Percentiles rank a stretch among this genome's conserved stretches.
These are phyloP conservation scores for Haplographium delicatum DNA, from an alignment of 495 filamentous ascomycete genomes.

Conservation along the genomic window DNA sequence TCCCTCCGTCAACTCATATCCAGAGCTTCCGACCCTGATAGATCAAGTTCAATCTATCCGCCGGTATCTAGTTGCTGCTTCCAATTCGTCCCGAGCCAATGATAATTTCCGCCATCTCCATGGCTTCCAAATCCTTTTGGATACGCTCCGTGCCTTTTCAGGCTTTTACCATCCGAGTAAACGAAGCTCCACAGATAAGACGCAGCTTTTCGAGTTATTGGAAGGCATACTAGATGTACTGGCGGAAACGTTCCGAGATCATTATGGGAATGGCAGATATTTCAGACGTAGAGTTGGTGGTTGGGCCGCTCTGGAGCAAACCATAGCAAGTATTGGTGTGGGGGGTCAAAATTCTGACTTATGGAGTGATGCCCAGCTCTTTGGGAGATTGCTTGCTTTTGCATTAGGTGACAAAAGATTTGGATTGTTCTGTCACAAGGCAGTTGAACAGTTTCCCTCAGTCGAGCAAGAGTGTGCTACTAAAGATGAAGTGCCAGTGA, in stretches of 20 bases:
- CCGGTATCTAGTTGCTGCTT: slow-evolving; percentile 41
- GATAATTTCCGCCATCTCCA: slow-evolving; percentile 79
- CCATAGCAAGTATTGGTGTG: slow-evolving; percentile 55
- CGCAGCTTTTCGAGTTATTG: slow-evolving; percentile 60
- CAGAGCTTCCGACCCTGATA: slow-evolving; percentile 36
- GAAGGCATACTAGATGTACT: slow-evolving; percentile 66
- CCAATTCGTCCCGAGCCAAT: slow-evolving; percentile 41
- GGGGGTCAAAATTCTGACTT: slow-evolving; percentile 53
- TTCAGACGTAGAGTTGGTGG: slow-evolving; percentile 74
- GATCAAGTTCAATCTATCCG: slow-evolving; percentile 37
- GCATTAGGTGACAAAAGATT: slow-evolving; percentile 71
- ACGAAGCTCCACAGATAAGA: slow-evolving; percentile 53
- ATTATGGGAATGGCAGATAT: slow-evolving; percentile 82
- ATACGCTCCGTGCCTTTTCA: slow-evolving; percentile 60
- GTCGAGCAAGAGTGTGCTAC: neutral
- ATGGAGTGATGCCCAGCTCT: slow-evolving; percentile 66
- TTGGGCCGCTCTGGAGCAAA: slow-evolving; percentile 68
- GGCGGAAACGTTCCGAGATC: slow-evolving; percentile 68
- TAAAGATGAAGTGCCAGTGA: neutral
- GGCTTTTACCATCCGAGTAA: slow-evolving; percentile 65
- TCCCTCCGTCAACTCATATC: slow-evolving; percentile 29
- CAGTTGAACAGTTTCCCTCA: slow-evolving; percentile 9
- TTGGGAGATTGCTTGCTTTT: slow-evolving; percentile 80
- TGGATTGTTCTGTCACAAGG: slow-evolving; percentile 29
- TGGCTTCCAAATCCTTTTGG: slow-evolving; percentile 73